Evolutionary conservation across 306 rosid genomes (phyloP), one percentile per base, ranked within the genome.

Genomic region (Ormosia semicastrata): DNA sequence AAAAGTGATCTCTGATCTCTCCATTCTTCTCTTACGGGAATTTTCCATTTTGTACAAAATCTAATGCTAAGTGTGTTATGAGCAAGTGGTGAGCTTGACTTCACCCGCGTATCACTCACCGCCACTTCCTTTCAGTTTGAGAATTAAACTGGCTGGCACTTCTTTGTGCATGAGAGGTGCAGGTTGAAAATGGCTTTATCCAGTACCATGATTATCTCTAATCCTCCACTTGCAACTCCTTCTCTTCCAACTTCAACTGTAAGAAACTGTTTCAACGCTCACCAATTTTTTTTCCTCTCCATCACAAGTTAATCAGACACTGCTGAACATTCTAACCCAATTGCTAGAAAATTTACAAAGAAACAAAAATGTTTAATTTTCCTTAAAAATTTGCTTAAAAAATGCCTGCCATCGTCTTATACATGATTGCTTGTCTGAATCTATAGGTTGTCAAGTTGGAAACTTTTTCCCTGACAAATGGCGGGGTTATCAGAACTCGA

Each of bases 171-270:
- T 76, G 86, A 87, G 75, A 63, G 81, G 86, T 73, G 74, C 47
- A 17, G 34, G 15, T 72, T 84, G 24, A 82, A 73, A 81, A 89
- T 90, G 95, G 78, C 32, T 36, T 64, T 90, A 81, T 85, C 89
- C 82, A 80, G 33, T 47, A 3, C 86, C 47, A 74, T 76, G 17
- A 53, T 85, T 60, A 73, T 77, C 24, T 84, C 88, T 9, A 62
- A 33, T 75, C 64, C 87, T 78, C 83, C 85, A 11, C 12, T 81
- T 60, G 79, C 94, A 34, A 8, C 84, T 33, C 76, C 89, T 86
- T 88, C 86, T 7, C 65, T 87, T 40, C 85, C 87, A 66, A 44
- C 18, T 75, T 85, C 69, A 49, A 75, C 71, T 65, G 97, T 88
- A 79, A 69, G 60, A 15, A 54, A 8, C 54, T 58, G 39, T 32